Conservation (phyloP, 768 basidiomycete genomes). For the Suillus fuscotomentosus region DNA sequence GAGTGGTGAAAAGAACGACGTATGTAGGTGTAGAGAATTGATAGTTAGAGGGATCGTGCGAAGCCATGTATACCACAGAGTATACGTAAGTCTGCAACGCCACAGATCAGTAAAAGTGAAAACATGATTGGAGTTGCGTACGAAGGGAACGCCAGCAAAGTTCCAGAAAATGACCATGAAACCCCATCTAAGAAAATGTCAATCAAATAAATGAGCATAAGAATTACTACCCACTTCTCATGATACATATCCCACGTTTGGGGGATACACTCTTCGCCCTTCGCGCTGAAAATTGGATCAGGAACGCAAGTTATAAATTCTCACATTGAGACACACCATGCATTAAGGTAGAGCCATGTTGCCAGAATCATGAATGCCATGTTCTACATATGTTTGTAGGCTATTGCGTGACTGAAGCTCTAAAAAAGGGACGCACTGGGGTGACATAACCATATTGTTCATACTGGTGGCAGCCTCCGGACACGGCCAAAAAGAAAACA, state of each 20-base stretch:
- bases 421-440: constrained; percentile 51
- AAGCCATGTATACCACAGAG: constrained; percentile 97
- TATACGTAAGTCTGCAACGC: constrained; percentile 83
- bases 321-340: constrained; percentile 54
- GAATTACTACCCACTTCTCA: constrained; percentile 64
- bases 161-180: constrained; percentile 99
- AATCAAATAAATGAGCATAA: constrained; percentile 1
- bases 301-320: background rate
- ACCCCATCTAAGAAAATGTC: constrained; percentile 58
- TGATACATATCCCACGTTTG: constrained; percentile 99
- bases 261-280: constrained; percentile 93
- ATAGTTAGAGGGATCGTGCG: constrained; percentile 85
- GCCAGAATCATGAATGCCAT: constrained; percentile 97
- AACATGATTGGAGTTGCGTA: constrained; percentile 36
- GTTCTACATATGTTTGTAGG: constrained; percentile 51
- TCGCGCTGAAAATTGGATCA: constrained; percentile 49
- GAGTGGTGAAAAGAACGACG: constrained; percentile 67
- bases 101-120: background rate
- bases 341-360: constrained; percentile 95
- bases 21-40: constrained; percentile 78
- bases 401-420: background rate
- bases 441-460: constrained; percentile 90
- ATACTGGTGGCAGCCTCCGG: constrained; percentile 94
- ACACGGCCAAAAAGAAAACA: constrained; percentile 89
- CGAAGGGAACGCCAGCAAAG: constrained; percentile 89